Conservation (phyloP, 2,329 filamentous ascomycete species). For the Calonectria hongkongensis region DNA sequence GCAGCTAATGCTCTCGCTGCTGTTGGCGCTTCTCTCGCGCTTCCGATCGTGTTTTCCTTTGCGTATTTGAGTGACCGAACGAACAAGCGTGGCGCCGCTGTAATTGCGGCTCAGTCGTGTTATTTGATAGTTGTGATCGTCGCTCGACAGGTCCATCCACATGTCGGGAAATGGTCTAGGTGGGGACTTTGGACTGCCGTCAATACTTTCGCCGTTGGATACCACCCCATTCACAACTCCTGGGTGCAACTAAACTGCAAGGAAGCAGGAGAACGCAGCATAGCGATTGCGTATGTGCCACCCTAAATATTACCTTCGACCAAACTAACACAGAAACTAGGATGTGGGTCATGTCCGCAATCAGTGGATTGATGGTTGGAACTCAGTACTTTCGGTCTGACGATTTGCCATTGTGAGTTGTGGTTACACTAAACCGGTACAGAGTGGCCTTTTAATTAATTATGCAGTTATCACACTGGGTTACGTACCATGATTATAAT, state of each 20-base stretch:
- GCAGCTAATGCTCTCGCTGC: slow-evolving; percentile 68
- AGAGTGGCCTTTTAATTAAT: neutral
- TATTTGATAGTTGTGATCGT: slow-evolving; percentile 68
- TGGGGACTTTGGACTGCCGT: slow-evolving; percentile 65
- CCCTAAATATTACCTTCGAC: neutral
- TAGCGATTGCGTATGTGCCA: slow-evolving; percentile 59
- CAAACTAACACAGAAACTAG: slow-evolving; percentile 55
- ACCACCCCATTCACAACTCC: slow-evolving; percentile 70
- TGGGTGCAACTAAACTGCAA: slow-evolving; percentile 71
- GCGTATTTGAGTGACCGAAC: slow-evolving; percentile 69
- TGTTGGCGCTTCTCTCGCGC: slow-evolving; percentile 64
- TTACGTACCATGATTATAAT: slow-evolving; percentile 1
- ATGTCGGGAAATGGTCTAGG: slow-evolving; percentile 38
- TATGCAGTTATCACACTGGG: neutral
- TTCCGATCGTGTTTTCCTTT: slow-evolving; percentile 69
- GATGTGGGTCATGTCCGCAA: slow-evolving; percentile 69
- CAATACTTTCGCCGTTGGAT: slow-evolving; percentile 69
- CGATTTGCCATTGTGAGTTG: slow-evolving; percentile 59
- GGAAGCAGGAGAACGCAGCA: slow-evolving; percentile 66
- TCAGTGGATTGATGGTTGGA: slow-evolving; percentile 68
- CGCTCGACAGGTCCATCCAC: slow-evolving; percentile 57
- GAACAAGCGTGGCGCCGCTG: slow-evolving; percentile 64
- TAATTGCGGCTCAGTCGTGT: slow-evolving; percentile 65
- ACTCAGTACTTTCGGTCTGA: slow-evolving; percentile 67
- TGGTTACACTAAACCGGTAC: too few species aligned